Evolutionary conservation across 257 asterid species (phyloP).

Genomic region (Cordia subcordata): DNA sequence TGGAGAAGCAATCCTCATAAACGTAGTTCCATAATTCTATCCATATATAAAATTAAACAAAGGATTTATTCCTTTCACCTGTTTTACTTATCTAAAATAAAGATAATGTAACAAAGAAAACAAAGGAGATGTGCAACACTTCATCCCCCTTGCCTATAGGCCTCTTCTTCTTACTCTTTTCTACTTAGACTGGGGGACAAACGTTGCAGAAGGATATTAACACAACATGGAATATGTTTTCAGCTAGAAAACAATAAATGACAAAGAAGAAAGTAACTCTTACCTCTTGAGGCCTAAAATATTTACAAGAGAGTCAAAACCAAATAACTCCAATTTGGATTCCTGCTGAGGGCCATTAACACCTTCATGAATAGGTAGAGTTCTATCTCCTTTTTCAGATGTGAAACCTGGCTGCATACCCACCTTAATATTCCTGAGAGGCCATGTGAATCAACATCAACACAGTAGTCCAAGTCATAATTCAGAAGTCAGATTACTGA

Average conservation of each 20-base stretch:
- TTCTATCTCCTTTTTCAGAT: constrained; percentile 53
- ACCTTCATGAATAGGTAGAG: constrained; percentile 45
- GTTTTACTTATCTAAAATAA: neutral
- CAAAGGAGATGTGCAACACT: neutral
- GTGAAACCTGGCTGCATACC: constrained; percentile 27
- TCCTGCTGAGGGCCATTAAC: constrained; percentile 58
- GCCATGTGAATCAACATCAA: constrained; percentile 22
- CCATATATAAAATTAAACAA: too few relatives aligned
- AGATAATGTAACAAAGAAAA: neutral
- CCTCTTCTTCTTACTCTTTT: neutral
- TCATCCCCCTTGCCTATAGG: neutral
- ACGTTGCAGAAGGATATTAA: neutral
- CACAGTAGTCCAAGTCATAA: neutral
- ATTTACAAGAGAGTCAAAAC: constrained; percentile 94
- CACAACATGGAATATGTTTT: neutral
- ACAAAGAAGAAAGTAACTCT: constrained; percentile 11
- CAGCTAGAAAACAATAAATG: neutral
- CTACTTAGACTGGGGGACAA: neutral
- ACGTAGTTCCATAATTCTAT: neutral
- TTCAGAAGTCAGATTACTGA: constrained; percentile 7
- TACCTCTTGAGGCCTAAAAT: constrained; percentile 97
- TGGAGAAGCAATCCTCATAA: constrained; percentile 35
- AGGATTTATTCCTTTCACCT: neutral
- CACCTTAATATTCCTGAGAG: constrained; percentile 54
- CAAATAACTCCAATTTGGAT: constrained; percentile 93